Conservation (phyloP, 2,329 filamentous ascomycete genomes). For the Clarireedia homoeocarpa region DNA sequence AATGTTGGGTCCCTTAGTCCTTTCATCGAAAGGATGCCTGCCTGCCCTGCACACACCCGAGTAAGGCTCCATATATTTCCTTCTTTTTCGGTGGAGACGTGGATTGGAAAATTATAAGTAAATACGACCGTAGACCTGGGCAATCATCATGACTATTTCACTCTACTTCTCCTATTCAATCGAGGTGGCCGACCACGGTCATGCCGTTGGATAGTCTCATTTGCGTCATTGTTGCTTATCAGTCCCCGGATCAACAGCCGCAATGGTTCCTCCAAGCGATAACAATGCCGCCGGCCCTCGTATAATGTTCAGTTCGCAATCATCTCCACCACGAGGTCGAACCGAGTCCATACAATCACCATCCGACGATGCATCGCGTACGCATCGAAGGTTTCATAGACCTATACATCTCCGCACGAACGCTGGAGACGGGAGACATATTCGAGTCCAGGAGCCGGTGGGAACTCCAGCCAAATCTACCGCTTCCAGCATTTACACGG, state of each 20-base stretch:
- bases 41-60: too few relatives aligned
- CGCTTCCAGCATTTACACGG: slow-evolving; percentile 28
- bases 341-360: not conserved
- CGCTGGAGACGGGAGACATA: slow-evolving; percentile 17
- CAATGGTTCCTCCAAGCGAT: slow-evolving; percentile 17
- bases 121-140: too few relatives aligned
- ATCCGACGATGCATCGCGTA: slow-evolving; percentile 10
- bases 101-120: not conserved
- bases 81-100: not conserved
- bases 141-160: too few relatives aligned
- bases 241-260: not conserved
- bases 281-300: slow-evolving; percentile 13
- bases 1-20: too few relatives aligned
- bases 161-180: too few relatives aligned
- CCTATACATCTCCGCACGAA: slow-evolving; percentile 3
- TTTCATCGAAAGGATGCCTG: too few relatives aligned
- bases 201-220: not conserved
- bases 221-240: not conserved
- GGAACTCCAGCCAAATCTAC: slow-evolving; percentile 15
- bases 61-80: not conserved
- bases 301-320: slow-evolving; percentile 12
- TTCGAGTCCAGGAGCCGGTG: slow-evolving; percentile 21
- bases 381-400: slow-evolving; percentile 15
- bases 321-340: slow-evolving; percentile 6
- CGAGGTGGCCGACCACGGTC: too few relatives aligned